Evolutionary conservation across 352 stramenopile genomes (phyloP).

Genomic region (Phytophthora europaea): DNA sequence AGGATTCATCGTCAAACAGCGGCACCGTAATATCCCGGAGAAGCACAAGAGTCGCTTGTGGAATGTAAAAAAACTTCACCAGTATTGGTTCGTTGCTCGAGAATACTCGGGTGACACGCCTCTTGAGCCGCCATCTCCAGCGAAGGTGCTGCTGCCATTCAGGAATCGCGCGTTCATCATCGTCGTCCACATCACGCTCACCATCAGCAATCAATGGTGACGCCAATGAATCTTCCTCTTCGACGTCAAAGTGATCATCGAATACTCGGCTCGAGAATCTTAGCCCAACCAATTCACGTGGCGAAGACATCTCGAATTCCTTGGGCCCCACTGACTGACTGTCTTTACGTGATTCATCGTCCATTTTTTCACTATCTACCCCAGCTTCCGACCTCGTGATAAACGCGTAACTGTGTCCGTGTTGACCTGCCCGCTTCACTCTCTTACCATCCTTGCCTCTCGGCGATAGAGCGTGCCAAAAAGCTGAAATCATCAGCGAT

Average conservation of each 20-base stretch:
- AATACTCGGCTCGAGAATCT: conserved; percentile 61
- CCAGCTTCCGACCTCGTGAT: conserved; percentile 47
- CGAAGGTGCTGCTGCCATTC: conserved; percentile 81
- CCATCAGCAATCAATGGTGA: conserved; percentile 70
- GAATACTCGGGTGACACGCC: conserved; percentile 56
- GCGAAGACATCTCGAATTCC: conserved; percentile 38
- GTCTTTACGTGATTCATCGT: conserved; percentile 4
- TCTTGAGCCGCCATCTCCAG: conserved; percentile 75
- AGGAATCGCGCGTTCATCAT: conserved; percentile 50
- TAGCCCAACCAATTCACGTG: conserved; percentile 17
- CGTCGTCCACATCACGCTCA: conserved; percentile 38
- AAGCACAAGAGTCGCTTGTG: conserved; percentile 60
- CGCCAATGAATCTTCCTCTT: conserved; percentile 59
- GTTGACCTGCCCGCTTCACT: conserved; percentile 20
- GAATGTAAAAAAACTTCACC: conserved; percentile 62
- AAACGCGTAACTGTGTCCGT: conserved; percentile 51
- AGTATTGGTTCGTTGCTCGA: conserved; percentile 51
- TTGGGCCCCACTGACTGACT: conserved; percentile 8
- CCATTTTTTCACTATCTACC: conserved; percentile 16
- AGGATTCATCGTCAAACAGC: conserved; percentile 72
- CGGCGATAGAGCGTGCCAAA: conserved; percentile 79
- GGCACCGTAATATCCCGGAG: conserved; percentile 77
- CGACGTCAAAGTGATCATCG: conserved; percentile 72
- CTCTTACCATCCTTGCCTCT: conserved; percentile 20
- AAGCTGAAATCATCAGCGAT: conserved; percentile 68